Evolutionary conservation across 495 filamentous ascomycete genomes (phyloP), one percentile per base, ranked within the genome.

Genomic region (Trichoderma parareesei): DNA sequence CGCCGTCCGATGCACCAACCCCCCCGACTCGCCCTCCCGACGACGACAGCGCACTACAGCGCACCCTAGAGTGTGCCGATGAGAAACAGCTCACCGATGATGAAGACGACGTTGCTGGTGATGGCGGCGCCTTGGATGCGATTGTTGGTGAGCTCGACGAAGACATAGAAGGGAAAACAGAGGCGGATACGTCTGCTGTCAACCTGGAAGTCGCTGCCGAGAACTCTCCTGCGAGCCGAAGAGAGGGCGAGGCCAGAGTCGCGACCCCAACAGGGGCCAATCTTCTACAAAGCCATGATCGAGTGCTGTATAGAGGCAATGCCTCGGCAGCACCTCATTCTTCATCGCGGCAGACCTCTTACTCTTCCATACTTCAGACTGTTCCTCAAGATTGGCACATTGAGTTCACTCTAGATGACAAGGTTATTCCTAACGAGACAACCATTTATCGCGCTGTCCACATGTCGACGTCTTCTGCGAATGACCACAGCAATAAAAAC

Each of bases 371-470:
- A 5, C 84, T 94, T 68, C 88, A 90, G 69, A 70, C 85, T 38
- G 73, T 84, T 5, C 91, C 92, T n/a, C 88, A 92, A 66, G 94
- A 98, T 71, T 99, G 95, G 95, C 94, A 99, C 69, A 90, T 99
- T 49, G 91, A 98, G 70, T 99, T 99, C 75, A 95, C 85, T 68
- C 86, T 97, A 64, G 88, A 92, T 66, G 90, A 85, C 59, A 88
- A 92, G 70, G 83, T 89, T 0, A 88, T 97, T 68, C 81, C 90
- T 1, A 93, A 90, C 68, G 93, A 97, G 67, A 98, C 91, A 4
- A 99, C 95, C 0, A 93, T 99, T 66, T 99, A 98, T 72, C 88
- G 93, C 53, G 95, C 93, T 59, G 90, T 98, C 16, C 91, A 97
- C 69, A 88, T 85, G 72, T 87, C 86, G 53, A 80, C 86, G 33